Evolutionary conservation across 176 grass and related monocot species (phyloP), one percentile per base, ranked within the genome.

Genomic region (Metroxylon sagu): DNA sequence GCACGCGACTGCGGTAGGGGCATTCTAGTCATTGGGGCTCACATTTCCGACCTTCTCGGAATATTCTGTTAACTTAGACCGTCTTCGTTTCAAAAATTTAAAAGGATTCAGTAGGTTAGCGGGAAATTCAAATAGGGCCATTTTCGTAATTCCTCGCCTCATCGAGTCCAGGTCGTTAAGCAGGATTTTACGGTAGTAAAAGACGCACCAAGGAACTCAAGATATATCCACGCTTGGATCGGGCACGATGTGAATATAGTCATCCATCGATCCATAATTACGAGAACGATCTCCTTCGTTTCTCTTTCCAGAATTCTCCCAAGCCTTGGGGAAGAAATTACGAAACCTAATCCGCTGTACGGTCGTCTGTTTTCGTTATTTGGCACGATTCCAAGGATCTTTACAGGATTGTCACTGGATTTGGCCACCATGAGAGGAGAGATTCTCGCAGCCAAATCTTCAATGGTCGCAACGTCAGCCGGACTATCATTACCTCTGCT

Each of bases 61-160:
- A 28, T 18, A 19, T 65, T 52, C 21, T 4, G 48, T n/a, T 52
- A 52, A 18, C 39, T 63, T 61, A 14, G 4, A 35, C 7, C 5
- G 39, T 63, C 17, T 21, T 5, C 5, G 27, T 28, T 65, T 65
- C 62, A 52, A 65, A 52, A 49, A n/a, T 65, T 65, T 65, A 65
- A 65, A 65, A 51, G 49, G 62, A 65, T 65, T 65, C 62, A 21
- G 62, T 2, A 52, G 29, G 23, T 52, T 65, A 52, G 62, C 21
- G 62, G 62, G 18, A 65, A 65, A 65, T 65, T 65, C 62, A 65
- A 65, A 65, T 18, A n/a, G 12, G 49, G 14, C 14, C 5, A 18
- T 3, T 16, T 14, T 49, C 61, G 27, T 49, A 25, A 25, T 49
- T 16, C 4, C 7, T 23, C 7, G 2, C 0, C 7, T 1, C 4